phyloP scores from a whole-genome alignment of 164 flowering plant genomes.

The Piper betle region DNA sequence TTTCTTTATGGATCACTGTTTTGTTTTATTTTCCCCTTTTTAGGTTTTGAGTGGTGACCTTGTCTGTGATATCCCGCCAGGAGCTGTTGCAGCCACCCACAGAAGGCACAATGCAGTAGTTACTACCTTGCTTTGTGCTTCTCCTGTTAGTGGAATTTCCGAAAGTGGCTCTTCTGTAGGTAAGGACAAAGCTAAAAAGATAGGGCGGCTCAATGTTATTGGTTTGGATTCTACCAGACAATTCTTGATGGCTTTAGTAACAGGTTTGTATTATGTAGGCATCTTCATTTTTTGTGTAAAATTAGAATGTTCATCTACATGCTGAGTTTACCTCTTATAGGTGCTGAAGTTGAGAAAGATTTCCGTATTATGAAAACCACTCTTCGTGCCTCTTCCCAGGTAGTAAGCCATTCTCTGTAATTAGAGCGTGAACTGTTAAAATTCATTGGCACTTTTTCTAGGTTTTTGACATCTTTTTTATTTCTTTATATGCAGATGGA shows the following conservation, averaged over 20 bases:
- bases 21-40: constrained; percentile 5
- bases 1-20: not conserved
- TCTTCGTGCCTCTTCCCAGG: constrained; percentile 84
- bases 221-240: constrained; percentile 78
- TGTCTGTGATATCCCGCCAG: constrained; percentile 86
- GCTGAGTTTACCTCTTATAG: constrained; percentile 18
- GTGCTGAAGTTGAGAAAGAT: constrained; percentile 81
- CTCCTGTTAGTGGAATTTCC: constrained; percentile 72
- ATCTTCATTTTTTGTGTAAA: not conserved
- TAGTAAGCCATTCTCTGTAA: constrained; percentile 9
- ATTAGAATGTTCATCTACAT: constrained; percentile 7
- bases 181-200: constrained; percentile 87
- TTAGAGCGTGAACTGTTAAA: too few species aligned
- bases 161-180: constrained; percentile 75
- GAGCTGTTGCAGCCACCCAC: constrained; percentile 95
- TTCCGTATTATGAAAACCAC: constrained; percentile 65
- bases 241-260: constrained; percentile 63
- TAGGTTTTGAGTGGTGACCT: constrained; percentile 99
- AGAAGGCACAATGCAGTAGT: constrained; percentile 89
- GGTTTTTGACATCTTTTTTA: not conserved
- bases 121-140: constrained; percentile 74
- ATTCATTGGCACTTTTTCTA: not conserved
- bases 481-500: constrained; percentile 47
- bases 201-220: constrained; percentile 51
- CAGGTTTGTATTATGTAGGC: constrained; percentile 38